A percentile compares a stretch with the other conserved stretches of the same genome.
phyloP scores from a whole-genome alignment of 2,329 filamentous ascomycete species.

The Nannizziopsis arthrosporioides region DNA sequence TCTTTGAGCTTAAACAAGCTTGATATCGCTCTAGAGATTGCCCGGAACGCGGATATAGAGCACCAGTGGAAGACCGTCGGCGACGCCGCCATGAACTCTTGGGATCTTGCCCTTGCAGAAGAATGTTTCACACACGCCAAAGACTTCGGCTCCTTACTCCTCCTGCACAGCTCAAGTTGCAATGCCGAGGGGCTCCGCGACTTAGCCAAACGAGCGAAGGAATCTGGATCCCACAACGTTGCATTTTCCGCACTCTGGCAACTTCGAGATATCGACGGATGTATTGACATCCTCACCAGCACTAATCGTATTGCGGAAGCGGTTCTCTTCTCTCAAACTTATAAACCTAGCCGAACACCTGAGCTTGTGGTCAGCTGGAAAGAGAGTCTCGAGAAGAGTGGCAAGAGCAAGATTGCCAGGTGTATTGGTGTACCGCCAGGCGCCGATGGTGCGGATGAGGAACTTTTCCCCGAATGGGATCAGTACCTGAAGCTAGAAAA shows the following conservation, averaged over 20 bases:
- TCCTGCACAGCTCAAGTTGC: slow-evolving; percentile 77
- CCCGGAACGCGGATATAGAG: slow-evolving; percentile 70
- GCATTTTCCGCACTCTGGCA: slow-evolving; percentile 88
- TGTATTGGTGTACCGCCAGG: slow-evolving; percentile 70
- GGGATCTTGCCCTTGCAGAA: slow-evolving; percentile 78
- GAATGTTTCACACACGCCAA: slow-evolving; percentile 89
- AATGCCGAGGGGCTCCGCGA: slow-evolving; percentile 61
- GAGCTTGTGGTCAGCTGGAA: slow-evolving; percentile 70
- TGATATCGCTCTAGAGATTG: slow-evolving; percentile 73
- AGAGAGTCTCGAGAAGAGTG: slow-evolving; percentile 64
- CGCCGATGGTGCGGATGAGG: slow-evolving; percentile 53
- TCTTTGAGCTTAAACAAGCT: slow-evolving; percentile 73
- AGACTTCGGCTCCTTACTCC: slow-evolving; percentile 76
- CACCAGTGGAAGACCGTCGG: slow-evolving; percentile 98
- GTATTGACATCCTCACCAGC: slow-evolving; percentile 64
- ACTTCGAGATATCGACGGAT: slow-evolving; percentile 67
- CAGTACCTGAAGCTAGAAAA: slow-evolving; percentile 73
- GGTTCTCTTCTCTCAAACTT: slow-evolving; percentile 86
- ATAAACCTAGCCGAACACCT: slow-evolving; percentile 67
- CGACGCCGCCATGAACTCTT: slow-evolving; percentile 72
- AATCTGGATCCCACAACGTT: slow-evolving; percentile 74
- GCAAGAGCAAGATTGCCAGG: slow-evolving; percentile 75
- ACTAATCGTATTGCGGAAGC: slow-evolving; percentile 76
- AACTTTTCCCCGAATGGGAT: slow-evolving; percentile 94
- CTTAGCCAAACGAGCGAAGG: slow-evolving; percentile 63